These are phyloP conservation scores for Mycotypha africana DNA, from an alignment of 371 early-diverging fungal genomes.

Conservation along the genomic window DNA sequence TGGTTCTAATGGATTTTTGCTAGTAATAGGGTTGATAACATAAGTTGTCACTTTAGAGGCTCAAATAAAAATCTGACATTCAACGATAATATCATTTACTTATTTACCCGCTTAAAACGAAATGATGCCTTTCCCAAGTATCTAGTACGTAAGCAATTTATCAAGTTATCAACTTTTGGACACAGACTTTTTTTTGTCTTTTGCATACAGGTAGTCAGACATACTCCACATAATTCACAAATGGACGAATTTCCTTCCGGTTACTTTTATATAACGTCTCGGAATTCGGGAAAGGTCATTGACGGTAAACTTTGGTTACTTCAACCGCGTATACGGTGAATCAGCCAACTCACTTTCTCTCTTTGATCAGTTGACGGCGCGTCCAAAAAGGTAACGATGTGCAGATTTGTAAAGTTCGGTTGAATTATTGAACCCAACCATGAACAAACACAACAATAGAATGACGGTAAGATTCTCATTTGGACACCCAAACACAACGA, in stretches of 20 bases:
- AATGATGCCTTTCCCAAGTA: too few relatives aligned
- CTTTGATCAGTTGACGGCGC: conserved; percentile 28
- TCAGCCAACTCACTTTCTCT: not conserved
- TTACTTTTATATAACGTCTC: conserved; percentile 44
- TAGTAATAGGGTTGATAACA: too few relatives aligned
- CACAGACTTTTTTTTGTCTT: not conserved
- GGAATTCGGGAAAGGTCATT: conserved; percentile 35
- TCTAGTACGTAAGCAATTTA: too few relatives aligned
- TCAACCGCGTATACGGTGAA: not conserved
- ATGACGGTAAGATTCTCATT: conserved; percentile 36
- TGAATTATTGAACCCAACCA: not conserved
- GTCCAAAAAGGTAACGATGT: conserved; percentile 16
- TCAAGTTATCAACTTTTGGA: not conserved
- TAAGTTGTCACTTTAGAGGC: too few relatives aligned
- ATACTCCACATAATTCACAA: too few relatives aligned
- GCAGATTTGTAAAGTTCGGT: too few relatives aligned
- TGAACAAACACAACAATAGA: conserved; percentile 4
- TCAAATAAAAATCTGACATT: too few relatives aligned
- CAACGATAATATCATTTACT: too few relatives aligned
- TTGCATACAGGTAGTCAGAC: too few relatives aligned
- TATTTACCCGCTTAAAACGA: too few relatives aligned
- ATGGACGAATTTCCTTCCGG: conserved; percentile 43
- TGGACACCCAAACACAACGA: conserved; percentile 43
- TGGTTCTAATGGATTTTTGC: too few relatives aligned
- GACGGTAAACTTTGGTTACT: conserved; percentile 22